These are phyloP conservation scores for Phytopythium oedochilum DNA, from an alignment of 352 stramenopile species.

Conservation along the genomic window DNA sequence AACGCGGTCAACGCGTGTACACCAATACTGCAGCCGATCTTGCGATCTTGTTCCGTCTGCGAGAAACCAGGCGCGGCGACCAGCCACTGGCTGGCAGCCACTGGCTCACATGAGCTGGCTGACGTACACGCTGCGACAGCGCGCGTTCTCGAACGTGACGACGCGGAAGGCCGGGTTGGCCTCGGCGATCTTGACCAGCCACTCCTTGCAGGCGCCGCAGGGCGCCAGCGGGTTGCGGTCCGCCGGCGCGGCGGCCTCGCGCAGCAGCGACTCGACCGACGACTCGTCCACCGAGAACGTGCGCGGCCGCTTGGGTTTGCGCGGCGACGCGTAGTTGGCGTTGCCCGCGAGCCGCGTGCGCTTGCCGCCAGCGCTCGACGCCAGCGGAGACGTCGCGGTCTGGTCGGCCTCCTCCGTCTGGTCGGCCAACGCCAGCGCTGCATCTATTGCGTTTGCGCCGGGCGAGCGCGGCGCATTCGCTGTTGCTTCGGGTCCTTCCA, in stretches of 20 bases:
- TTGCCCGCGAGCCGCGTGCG: constrained; percentile 11
- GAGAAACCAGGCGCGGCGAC: no score
- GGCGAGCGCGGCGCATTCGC: no score
- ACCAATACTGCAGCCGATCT: no score
- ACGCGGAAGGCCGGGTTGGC: constrained; percentile 97
- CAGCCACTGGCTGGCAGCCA: neutral
- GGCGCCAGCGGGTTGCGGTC: constrained; percentile 96
- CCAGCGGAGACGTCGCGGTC: no score
- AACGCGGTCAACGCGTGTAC: no score
- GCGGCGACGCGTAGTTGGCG: constrained; percentile 22
- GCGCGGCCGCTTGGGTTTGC: constrained; percentile 78
- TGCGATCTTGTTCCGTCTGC: no score
- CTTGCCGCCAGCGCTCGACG: no score
- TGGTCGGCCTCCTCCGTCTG: no score
- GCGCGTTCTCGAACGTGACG: constrained; percentile 95
- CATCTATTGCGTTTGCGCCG: neutral
- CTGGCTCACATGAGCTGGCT: constrained; percentile 70
- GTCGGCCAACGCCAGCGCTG: constrained; percentile 2
- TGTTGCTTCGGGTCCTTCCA: neutral
- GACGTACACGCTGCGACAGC: constrained; percentile 92
- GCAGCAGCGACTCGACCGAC: constrained; percentile 40
- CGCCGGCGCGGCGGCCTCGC: constrained; percentile 18
- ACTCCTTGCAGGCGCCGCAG: constrained; percentile 98
- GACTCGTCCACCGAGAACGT: constrained; percentile 79
- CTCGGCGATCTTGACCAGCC: constrained; percentile 99